Base-by-base conservation (phyloP, 1,284 basidiomycete genomes). In the Farysia itapuensis region DNA sequence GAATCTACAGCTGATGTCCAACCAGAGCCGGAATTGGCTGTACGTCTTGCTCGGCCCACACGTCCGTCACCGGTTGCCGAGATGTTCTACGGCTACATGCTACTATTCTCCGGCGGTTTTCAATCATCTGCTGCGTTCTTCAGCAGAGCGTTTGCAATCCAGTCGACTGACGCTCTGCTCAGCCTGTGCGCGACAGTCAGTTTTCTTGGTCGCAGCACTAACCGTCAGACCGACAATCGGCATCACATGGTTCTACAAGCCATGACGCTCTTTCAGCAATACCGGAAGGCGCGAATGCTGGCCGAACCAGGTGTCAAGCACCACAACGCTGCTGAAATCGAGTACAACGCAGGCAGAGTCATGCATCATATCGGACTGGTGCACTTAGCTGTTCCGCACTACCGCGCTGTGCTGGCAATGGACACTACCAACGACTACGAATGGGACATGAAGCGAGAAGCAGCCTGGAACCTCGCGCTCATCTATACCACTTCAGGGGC, bases 221-320 rank as follows among this genome's bases (percentile, higher is more conserved):
- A 94, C 65, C 83, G 94, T 9, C 92, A 96, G 74, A 86, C 88
- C 5, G 94, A 97, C 78, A 97, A 98, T 74, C 80, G 91, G 35
- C 88, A 96, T 69, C 90, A 94, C 74, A 49, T 70, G 23, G 30
- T 66, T 14, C 31, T 72, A 5, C 64, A 67, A 15, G 70, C 54
- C 1, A 37, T 65, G 15, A 37, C 50, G 8, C 45, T 70, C 18
- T 35, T 71, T 9, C 38, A 67, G 12, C 52, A 53, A 6, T 71
- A 71, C 34, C 18, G 8, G 18, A 33, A 33, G 31, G 9, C n/a
- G 31, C 12, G 11, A 33, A 9, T 33, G 44, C 44, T 3, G 22
- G 38, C 14, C n/a, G n/a, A n/a, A n/a, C n/a, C n/a, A n/a, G n/a
- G 29, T 53, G 15, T 43, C 52, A 16, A 30, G 19, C 4, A 16